A percentile compares a stretch with the other conserved stretches of the same genome.
These are phyloP conservation scores for Tolypocladium amazonense DNA, from an alignment of 2,329 filamentous ascomycete genomes.

Conservation along the genomic window DNA sequence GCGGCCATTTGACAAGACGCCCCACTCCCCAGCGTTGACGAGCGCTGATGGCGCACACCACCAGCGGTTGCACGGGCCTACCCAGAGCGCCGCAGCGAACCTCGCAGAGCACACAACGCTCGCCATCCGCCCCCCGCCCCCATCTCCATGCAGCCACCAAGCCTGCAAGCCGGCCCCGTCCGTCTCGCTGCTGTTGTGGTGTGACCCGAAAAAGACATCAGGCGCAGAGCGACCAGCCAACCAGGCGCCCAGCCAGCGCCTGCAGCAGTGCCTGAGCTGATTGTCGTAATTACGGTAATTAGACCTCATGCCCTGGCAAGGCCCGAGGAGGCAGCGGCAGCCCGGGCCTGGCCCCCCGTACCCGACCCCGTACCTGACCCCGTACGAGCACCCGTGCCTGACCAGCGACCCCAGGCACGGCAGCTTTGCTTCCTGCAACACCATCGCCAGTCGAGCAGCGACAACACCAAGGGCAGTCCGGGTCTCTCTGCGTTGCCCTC, in stretches of 20 bases:
- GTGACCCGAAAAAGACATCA: not conserved
- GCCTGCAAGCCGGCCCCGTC: not conserved
- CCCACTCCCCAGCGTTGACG: not conserved
- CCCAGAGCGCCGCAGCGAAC: not conserved
- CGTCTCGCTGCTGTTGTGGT: not conserved
- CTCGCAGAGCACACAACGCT: not conserved
- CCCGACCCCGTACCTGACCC: not conserved
- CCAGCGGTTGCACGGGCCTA: not conserved
- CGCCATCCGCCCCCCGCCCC: too few species aligned
- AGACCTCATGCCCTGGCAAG: not conserved
- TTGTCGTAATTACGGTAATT: constrained; percentile 14
- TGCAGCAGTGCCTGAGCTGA: constrained; percentile 3
- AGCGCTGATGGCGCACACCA: not conserved
- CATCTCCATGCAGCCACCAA: not conserved
- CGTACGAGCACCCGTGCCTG: not conserved
- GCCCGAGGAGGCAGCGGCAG: not conserved
- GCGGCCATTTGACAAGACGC: not conserved
- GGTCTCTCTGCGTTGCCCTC: not conserved
- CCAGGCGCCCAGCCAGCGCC: not conserved
- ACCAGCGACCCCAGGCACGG: not conserved
- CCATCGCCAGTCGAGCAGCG: not conserved
- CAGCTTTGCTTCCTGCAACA: not conserved
- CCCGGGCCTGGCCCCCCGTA: not conserved
- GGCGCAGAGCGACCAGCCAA: not conserved
- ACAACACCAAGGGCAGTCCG: not conserved